Evolutionary conservation across 257 asterid species (phyloP).

Genomic region (Capsicum baccatum): DNA sequence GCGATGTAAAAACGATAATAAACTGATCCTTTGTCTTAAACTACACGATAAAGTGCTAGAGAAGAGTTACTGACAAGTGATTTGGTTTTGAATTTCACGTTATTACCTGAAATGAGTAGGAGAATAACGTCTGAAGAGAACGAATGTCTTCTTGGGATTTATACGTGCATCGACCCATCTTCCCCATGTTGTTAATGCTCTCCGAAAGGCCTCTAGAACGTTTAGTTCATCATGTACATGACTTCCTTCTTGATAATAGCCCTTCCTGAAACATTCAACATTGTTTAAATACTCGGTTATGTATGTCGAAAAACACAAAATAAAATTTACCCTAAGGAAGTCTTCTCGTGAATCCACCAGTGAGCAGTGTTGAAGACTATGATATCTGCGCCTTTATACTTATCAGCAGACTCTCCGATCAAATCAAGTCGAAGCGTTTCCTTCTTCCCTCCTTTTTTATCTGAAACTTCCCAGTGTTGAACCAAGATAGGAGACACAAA

Average conservation of each 20-base stretch:
- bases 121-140: constrained; percentile 72
- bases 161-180: constrained; percentile 72
- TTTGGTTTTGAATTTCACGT: background rate
- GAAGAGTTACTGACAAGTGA: background rate
- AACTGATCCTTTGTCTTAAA: too few species aligned
- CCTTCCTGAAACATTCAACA: constrained; percentile 53
- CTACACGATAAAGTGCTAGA: background rate
- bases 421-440: constrained; percentile 79
- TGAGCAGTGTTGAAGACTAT: constrained; percentile 81
- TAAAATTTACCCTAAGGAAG: constrained; percentile 62
- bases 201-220: constrained; percentile 64
- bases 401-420: constrained; percentile 53
- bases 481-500: constrained; percentile 75
- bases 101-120: constrained; percentile 73
- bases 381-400: constrained; percentile 60
- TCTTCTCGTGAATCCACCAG: constrained; percentile 91
- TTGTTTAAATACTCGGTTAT: background rate
- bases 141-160: constrained; percentile 54
- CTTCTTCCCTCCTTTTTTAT: constrained; percentile 56
- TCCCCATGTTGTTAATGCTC: constrained; percentile 76
- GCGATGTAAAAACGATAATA: too few species aligned
- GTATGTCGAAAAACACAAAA: background rate
- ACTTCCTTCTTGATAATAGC: constrained; percentile 81
- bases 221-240: constrained; percentile 58
- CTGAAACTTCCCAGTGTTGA: constrained; percentile 64